Evolutionary conservation across 495 filamentous ascomycete species (phyloP).

Genomic region (Trichoderma parareesei): DNA sequence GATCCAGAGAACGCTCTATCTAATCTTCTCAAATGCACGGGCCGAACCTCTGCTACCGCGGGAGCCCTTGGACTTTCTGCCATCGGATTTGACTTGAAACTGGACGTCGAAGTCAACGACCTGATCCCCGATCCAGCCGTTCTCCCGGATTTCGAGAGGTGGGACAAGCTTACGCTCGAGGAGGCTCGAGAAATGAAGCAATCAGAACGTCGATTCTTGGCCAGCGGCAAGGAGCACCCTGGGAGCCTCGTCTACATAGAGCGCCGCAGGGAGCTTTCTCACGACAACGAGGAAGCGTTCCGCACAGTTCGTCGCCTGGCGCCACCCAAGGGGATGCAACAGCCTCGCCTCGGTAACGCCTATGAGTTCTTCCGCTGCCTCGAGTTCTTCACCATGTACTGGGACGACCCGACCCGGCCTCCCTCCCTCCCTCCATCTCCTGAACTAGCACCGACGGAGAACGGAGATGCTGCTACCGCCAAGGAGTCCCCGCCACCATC

Average conservation of each 20-base stretch:
- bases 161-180: conserved; percentile 38
- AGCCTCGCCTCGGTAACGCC: conserved; percentile 44
- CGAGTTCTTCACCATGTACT: conserved; percentile 42
- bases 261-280: conserved; percentile 41
- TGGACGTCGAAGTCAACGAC: conserved; percentile 32
- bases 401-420: conserved; percentile 43
- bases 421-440: conserved; percentile 12
- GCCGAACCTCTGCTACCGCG: conserved; percentile 38
- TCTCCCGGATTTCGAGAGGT: conserved; percentile 38
- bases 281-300: conserved; percentile 42
- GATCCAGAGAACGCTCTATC: conserved; percentile 27
- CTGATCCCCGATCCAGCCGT: conserved; percentile 40
- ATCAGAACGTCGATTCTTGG: conserved; percentile 32
- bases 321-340: conserved; percentile 36
- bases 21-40: conserved; percentile 35
- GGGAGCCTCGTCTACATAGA: conserved; percentile 44
- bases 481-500: neutral
- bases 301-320: conserved; percentile 43
- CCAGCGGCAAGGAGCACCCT: conserved; percentile 39
- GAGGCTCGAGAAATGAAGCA: conserved; percentile 34
- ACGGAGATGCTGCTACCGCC: conserved; percentile 23
- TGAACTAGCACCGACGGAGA: conserved; percentile 9
- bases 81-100: conserved; percentile 40
- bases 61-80: conserved; percentile 20
- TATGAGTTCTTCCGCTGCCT: conserved; percentile 51